phyloP scores from a whole-genome alignment of 768 basidiomycete species.

The Russula griseocarnosa region DNA sequence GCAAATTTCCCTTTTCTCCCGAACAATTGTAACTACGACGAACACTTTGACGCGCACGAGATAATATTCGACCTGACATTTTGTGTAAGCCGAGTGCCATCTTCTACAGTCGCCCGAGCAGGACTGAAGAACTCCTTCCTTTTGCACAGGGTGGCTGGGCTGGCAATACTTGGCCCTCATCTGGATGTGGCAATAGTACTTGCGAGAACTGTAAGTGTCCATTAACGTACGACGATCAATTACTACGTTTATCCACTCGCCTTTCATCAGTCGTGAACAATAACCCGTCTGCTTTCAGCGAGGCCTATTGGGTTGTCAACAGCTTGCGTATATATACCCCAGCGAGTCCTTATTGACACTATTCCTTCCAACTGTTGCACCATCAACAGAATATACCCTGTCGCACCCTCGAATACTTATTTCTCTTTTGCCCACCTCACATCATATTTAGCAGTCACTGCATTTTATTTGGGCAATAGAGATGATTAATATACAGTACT shows the following conservation, averaged over 20 bases:
- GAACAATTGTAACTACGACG: constrained; percentile 46
- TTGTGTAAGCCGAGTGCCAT: constrained; percentile 42
- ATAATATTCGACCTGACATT: constrained; percentile 60
- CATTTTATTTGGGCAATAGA: too few species aligned
- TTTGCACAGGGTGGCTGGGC: too few species aligned
- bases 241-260: not conserved
- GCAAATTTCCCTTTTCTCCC: constrained; percentile 31
- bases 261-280: constrained; percentile 49
- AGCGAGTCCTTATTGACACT: not conserved
- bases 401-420: too few species aligned
- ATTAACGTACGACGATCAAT: not conserved
- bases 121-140: not conserved
- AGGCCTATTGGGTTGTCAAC: constrained; percentile 71
- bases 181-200: constrained; percentile 39
- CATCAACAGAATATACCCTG: too few species aligned
- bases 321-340: constrained; percentile 52
- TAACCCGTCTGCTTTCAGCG: constrained; percentile 51
- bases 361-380: too few species aligned
- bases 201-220: constrained; percentile 47
- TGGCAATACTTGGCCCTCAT: not conserved
- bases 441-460: too few species aligned
- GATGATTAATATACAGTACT: too few species aligned
- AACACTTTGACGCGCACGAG: constrained; percentile 49
- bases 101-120: constrained; percentile 4
- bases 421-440: too few species aligned